These are phyloP conservation scores for Dicorynia guianensis DNA, from an alignment of 306 rosid species.

Conservation along the genomic window DNA sequence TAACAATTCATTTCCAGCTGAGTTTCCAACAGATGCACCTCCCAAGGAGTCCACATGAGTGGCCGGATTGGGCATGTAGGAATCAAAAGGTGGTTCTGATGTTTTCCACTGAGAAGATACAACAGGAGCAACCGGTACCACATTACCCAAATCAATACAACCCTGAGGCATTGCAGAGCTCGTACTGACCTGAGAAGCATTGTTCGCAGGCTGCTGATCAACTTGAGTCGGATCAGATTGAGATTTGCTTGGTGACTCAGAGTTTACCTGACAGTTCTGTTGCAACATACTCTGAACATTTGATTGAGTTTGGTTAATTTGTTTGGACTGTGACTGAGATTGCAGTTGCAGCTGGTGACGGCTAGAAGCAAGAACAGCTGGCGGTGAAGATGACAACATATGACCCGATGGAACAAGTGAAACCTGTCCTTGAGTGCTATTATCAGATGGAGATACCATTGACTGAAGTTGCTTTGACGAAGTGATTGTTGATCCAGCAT, in stretches of 20 bases:
- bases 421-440: constrained; percentile 58
- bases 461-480: constrained; percentile 66
- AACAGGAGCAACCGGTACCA: constrained; percentile 52
- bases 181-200: constrained; percentile 54
- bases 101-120: constrained; percentile 66
- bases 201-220: constrained; percentile 60
- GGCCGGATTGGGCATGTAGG: constrained; percentile 56
- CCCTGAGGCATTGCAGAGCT: constrained; percentile 53
- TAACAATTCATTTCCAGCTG: constrained; percentile 54
- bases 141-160: constrained; percentile 51
- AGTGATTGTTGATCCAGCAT: constrained; percentile 55
- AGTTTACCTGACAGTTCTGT: constrained; percentile 55
- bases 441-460: constrained; percentile 63
- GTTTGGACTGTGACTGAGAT: constrained; percentile 58
- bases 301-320: constrained; percentile 65
- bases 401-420: constrained; percentile 61
- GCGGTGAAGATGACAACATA: constrained; percentile 52
- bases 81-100: constrained; percentile 64
- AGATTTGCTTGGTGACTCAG: constrained; percentile 58
- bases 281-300: constrained; percentile 62
- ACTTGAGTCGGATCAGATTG: constrained; percentile 58
- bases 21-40: constrained; percentile 54
- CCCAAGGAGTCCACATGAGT: constrained; percentile 56
- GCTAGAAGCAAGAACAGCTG: constrained; percentile 48
- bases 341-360: constrained; percentile 57